phyloP scores from a whole-genome alignment of 192 early-diverging fungal species.

The Helicostylum pulchrum region DNA sequence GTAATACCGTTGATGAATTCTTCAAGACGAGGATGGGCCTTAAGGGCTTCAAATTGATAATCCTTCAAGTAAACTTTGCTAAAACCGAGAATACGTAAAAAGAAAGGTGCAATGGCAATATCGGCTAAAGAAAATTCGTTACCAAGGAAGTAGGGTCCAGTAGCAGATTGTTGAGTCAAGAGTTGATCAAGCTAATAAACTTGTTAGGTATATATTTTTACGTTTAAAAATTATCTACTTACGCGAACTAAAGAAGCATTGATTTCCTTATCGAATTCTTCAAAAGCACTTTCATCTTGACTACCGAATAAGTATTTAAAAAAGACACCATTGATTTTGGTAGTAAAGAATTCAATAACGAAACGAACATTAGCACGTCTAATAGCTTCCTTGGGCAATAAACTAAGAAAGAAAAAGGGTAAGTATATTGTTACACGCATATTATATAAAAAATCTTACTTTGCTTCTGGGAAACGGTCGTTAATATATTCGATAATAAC shows the following conservation, averaged over 20 bases:
- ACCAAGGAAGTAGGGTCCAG: conserved; percentile 47
- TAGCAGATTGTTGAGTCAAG: conserved; percentile 24
- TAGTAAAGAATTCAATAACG: conserved; percentile 41
- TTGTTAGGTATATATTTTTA: not conserved
- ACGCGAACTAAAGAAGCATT: conserved; percentile 25
- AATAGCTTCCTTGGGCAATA: conserved; percentile 42
- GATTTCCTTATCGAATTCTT: conserved; percentile 27
- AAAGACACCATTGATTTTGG: conserved; percentile 23
- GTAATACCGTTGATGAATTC: conserved; percentile 2
- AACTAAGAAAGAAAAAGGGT: conserved; percentile 17
- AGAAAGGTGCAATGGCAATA: conserved; percentile 43
- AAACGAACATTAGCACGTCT: conserved; percentile 43
- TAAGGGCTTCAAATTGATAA: not conserved
- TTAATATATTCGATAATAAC: conserved; percentile 65
- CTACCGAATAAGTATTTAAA: conserved; percentile 27
- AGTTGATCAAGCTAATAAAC: conserved; percentile 37
- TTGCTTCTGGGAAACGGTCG: conserved; percentile 57
- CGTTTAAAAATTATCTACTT: conserved; percentile 18
- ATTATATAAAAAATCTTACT: conserved; percentile 30
- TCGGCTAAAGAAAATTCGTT: conserved; percentile 44
- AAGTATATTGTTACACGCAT: not conserved
- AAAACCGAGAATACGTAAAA: conserved; percentile 27
- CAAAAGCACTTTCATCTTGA: conserved; percentile 21
- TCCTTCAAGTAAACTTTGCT: not conserved
- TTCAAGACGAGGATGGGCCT: not conserved